Evolutionary conservation across 768 basidiomycete genomes (phyloP).

Genomic region (Punctularia strigosozonata): DNA sequence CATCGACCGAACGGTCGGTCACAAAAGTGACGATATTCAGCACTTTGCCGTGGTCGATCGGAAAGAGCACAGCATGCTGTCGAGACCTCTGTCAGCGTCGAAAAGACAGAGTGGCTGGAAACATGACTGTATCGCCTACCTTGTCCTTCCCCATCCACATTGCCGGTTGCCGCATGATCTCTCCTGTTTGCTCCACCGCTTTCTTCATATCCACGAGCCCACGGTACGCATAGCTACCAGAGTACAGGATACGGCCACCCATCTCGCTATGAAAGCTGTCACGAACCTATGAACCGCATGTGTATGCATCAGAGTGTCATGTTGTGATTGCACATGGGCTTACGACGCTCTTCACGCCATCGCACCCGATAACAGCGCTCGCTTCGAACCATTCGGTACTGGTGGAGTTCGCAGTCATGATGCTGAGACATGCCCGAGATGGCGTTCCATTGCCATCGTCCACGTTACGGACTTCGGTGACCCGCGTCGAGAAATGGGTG

Average conservation of each 20-base stretch:
- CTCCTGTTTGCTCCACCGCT: background rate
- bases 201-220: background rate
- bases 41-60: background rate
- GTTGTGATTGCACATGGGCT: no score
- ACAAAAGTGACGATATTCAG: background rate
- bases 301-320: background rate
- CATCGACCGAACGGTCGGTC: background rate
- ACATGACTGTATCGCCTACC: no score
- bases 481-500: background rate
- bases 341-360: constrained; percentile 1
- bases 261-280: no score
- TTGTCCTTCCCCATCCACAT: background rate
- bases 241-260: no score
- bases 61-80: background rate
- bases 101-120: background rate
- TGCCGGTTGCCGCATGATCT: background rate
- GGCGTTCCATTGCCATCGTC: background rate
- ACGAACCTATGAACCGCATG: background rate
- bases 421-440: background rate
- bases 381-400: background rate
- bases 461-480: background rate
- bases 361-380: background rate
- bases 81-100: no score
- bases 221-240: background rate
- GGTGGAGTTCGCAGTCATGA: background rate